These are phyloP conservation scores for Desmodesmus armatus DNA, from an alignment of 139 green algal species.

Conservation along the genomic window DNA sequence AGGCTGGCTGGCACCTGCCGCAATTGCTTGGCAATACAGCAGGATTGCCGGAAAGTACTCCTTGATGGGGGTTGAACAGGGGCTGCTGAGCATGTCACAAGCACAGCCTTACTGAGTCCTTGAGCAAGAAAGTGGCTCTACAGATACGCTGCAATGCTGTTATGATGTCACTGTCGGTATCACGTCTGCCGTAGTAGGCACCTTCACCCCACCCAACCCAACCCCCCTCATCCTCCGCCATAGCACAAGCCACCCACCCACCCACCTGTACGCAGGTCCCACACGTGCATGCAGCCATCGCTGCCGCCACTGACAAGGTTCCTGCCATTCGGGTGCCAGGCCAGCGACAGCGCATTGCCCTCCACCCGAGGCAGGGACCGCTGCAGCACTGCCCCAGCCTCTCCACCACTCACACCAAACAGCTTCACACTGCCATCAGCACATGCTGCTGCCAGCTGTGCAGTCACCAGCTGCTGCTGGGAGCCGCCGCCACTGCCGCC, in stretches of 20 bases:
- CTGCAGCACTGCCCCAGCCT: constrained; percentile 68
- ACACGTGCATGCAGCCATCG: constrained; percentile 77
- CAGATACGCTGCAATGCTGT: too few species aligned
- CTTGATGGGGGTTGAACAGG: too few species aligned
- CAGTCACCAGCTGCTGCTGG: too few species aligned
- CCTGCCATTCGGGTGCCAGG: constrained; percentile 79
- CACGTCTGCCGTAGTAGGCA: neutral
- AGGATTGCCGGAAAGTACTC: too few species aligned
- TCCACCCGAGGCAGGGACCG: constrained; percentile 68
- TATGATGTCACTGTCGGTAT: neutral
- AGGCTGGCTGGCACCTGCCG: too few species aligned
- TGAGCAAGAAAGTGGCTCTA: too few species aligned
- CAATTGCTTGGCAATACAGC: too few species aligned
- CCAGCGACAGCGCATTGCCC: constrained; percentile 74
- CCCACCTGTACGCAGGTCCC: constrained; percentile 20
- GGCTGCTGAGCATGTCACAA: too few species aligned
- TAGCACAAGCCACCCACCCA: neutral
- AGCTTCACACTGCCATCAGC: constrained; percentile 92
- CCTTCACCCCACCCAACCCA: neutral
- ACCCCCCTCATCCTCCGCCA: neutral
- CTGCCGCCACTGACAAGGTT: constrained; percentile 72
- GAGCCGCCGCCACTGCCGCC: too few species aligned
- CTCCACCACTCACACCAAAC: constrained; percentile 69
- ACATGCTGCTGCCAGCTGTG: constrained; percentile 84
- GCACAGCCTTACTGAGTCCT: too few species aligned